These are phyloP conservation scores for Talaromyces amestolkiae DNA, from an alignment of 2,329 filamentous ascomycete species.

Conservation along the genomic window DNA sequence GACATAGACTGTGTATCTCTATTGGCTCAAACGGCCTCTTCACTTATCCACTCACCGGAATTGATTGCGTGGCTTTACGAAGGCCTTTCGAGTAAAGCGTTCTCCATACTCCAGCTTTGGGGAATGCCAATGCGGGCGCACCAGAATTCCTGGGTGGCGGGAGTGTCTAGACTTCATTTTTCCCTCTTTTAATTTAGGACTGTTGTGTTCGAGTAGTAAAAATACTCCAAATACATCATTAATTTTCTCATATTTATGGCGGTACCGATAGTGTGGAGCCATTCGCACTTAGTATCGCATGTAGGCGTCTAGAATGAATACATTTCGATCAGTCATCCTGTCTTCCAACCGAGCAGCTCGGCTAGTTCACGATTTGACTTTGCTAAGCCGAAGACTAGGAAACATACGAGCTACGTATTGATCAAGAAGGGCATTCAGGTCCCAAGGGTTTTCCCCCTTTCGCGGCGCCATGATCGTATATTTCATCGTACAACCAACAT, in stretches of 20 bases:
- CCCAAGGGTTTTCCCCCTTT: background rate
- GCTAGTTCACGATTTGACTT: background rate
- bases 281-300: background rate
- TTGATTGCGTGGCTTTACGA: constrained; percentile 7
- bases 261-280: background rate
- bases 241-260: background rate
- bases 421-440: background rate
- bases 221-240: background rate
- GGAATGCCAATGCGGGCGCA: background rate
- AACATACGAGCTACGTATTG: background rate
- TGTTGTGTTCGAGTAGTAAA: background rate
- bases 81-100: background rate
- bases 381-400: background rate
- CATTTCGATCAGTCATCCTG: background rate
- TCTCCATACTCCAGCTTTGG: background rate
- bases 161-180: background rate
- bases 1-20: background rate
- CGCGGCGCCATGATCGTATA: background rate
- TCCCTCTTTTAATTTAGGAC: background rate
- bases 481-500: background rate
- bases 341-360: background rate
- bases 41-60: constrained; percentile 2
- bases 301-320: background rate
- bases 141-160: background rate
- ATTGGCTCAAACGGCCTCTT: background rate